Base-by-base conservation (phyloP, 345 rosid genomes). In the Salix arbutifolia region DNA sequence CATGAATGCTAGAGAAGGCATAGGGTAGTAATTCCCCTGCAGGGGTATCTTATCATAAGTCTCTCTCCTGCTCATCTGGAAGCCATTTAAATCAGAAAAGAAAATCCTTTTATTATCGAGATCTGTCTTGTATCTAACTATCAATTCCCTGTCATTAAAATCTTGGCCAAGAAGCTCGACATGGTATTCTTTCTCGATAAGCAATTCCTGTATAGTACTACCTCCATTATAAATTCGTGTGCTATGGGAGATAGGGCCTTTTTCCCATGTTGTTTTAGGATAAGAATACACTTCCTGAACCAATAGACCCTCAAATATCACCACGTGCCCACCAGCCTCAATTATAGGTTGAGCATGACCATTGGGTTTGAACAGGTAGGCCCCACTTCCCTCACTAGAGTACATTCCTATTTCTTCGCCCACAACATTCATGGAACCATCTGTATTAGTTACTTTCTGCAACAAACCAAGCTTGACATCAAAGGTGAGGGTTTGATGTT, bases 1-100 rank as follows among this genome's bases (percentile, higher is more conserved):
- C 76, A 96, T 81, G 86, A 94, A 96, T 33, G 97, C 94, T 2
- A 94, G 93, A 42, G 98, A 86, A 40, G 99, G 98, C 97, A 96
- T 96, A 1, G 99, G 99, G 82, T 96, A 96, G 86, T 92, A 94
- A 82, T 94, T 96, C 74, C 99, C 99, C 85, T 94, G 97, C 83
- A 96, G 84, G 0, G 99, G 99, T 79, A 96, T 96, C 92, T 96
- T 96, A 80, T 89, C 86, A 75, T 94, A 96, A 50, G 94, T 89
- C 85, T 96, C 97, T 81, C 99, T 89, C 79, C 99, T 86, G 80
- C 97, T 92, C 99, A 92, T 90, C 88, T 94, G 99, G 83, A 96
- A 96, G 70, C 98, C 99, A 86, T 96, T 96, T 73, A 96, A 86
- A 84, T 96, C 99, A 8, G 99, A 87, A 79, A 87, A 91, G 87